Base-by-base conservation (phyloP, 202 grass and related monocot genomes). In the Elaeis oleifera region DNA sequence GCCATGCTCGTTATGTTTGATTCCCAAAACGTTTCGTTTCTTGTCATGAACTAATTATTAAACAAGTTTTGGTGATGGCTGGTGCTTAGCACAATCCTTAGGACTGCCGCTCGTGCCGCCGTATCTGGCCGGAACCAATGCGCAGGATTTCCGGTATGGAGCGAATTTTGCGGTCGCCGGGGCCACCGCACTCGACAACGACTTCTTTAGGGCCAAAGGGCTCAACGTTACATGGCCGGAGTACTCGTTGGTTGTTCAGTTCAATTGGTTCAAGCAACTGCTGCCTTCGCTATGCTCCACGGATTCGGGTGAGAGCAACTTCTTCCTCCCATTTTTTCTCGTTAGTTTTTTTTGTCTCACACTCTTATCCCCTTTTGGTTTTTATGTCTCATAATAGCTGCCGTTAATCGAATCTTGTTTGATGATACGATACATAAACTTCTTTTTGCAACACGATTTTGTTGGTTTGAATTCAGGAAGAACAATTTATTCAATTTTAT, bases 121-220 rank as follows among this genome's bases (percentile, higher is more conserved):
- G 11, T 63, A 50, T 6, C 26, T 7, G 6, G 61, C 32, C n/a
- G 61, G 61, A 19, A 22, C 4, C 21, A 50, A 5, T 16, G 7
- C 19, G 16, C 3, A 27, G 7, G 50, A 54, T 29, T 67, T 67
- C 23, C 24, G 5, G 6, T 14, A 15, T 4, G 64, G 64, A 14
- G 64, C 64, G 14, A 67, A 67, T 23, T 67, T 67, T 49, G 64
- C 64, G 4, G 64, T 67, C 24, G 50, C 50, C 4, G 64, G 64
- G 6, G 49, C 16, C 23, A 27, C 4, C 50, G 64, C 64, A 7
- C 50, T 67, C 0, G 3, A 25, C 64, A 27, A 52, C 8, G 22
- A 2, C 24, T 67, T 53, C 50, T 67, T 26, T 16, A 23, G 13
- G 24, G 15, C 23, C 4, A 27, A 19, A 13, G 64, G 64, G 2